These are phyloP conservation scores for Tranzscheliella williamsii DNA, from an alignment of 1,284 basidiomycete species.

Conservation along the genomic window DNA sequence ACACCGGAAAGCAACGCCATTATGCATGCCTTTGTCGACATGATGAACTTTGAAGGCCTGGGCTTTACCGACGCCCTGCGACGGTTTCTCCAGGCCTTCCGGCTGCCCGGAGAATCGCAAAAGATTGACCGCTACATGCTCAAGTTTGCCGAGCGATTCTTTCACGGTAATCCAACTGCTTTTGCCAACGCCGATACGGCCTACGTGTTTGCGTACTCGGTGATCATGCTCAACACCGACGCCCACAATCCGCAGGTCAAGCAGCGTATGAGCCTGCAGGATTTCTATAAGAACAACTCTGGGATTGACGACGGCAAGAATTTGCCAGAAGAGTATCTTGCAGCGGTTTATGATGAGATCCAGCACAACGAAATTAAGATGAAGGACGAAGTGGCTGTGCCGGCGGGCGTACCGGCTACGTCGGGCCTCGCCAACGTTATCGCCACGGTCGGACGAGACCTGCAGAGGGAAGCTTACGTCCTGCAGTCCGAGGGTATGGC, in stretches of 20 bases:
- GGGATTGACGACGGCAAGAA: conserved; percentile 59
- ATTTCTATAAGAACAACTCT: conserved; percentile 61
- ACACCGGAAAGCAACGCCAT: conserved; percentile 58
- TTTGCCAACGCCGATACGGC: conserved; percentile 61
- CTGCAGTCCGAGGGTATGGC: conserved; percentile 60
- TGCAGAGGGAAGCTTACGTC: conserved; percentile 59
- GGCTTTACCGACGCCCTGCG: conserved; percentile 57
- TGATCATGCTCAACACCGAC: conserved; percentile 61
- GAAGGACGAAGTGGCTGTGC: conserved; percentile 55
- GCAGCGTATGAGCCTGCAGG: conserved; percentile 58
- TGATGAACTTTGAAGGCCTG: conserved; percentile 58
- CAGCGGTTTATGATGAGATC: conserved; percentile 56
- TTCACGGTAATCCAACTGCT: conserved; percentile 53
- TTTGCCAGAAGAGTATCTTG: conserved; percentile 55
- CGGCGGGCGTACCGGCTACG: conserved; percentile 18
- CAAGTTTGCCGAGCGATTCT: conserved; percentile 60
- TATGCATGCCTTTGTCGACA: conserved; percentile 61
- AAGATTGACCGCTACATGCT: conserved; percentile 62
- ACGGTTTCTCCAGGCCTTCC: conserved; percentile 58
- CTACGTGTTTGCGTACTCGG: conserved; percentile 61
- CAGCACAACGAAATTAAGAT: conserved; percentile 61
- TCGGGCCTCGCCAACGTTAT: conserved; percentile 54
- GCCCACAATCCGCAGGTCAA: conserved; percentile 61
- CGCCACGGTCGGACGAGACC: conserved; percentile 56
- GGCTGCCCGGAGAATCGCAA: conserved; percentile 59